Base-by-base conservation (phyloP, 352 stramenopile species). In the Aphanomyces astaci region DNA sequence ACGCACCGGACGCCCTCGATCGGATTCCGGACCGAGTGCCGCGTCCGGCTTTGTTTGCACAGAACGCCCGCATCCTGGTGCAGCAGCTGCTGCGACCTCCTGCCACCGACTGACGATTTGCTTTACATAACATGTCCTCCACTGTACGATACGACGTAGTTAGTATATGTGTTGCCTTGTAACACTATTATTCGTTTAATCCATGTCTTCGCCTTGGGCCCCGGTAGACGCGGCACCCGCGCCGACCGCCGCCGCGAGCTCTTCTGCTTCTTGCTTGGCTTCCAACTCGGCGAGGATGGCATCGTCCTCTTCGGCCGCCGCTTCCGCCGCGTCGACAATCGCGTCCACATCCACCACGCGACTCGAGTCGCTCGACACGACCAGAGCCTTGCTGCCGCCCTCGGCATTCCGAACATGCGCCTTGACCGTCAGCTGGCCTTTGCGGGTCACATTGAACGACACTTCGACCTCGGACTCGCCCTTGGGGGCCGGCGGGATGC, bases 391-490 rank as follows among this genome's bases (percentile, higher is more conserved):
- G 60, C 76, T 83, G 19, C 80, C 81, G 56, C 79, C 82, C 27
- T 72, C 63, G 28, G 51, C 43, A 31, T 53, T 69, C 49, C 78
- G 75, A 73, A 93, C 82, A 40, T 81, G 79, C 4, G 96, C 96
- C 56, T 86, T 96, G 51, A 99, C 94, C 65, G 96, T 96, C 40
- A 99, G 83, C 73, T 98, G 94, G 46, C 94, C 95, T 77, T 94
- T 94, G 71, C 83, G 93, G 75, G 86, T 96, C 51, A 98, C 88
- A 4, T 89, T 82, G 76, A 97, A 97, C 28, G 82, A 96, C 49
- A 98, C 88, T 59, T 97, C 88, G 64, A 98, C 89, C 73, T 97
- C 89, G 15, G 86, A 85, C 63, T 96, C 86, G 72, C 94, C 94
- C 78, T 95, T 94, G 27, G 90, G 86, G 71, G 89, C 77, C 40